Evolutionary conservation across 768 basidiomycete species (phyloP), one percentile per base, ranked within the genome.

Genomic region (Rubroboletus satanas): DNA sequence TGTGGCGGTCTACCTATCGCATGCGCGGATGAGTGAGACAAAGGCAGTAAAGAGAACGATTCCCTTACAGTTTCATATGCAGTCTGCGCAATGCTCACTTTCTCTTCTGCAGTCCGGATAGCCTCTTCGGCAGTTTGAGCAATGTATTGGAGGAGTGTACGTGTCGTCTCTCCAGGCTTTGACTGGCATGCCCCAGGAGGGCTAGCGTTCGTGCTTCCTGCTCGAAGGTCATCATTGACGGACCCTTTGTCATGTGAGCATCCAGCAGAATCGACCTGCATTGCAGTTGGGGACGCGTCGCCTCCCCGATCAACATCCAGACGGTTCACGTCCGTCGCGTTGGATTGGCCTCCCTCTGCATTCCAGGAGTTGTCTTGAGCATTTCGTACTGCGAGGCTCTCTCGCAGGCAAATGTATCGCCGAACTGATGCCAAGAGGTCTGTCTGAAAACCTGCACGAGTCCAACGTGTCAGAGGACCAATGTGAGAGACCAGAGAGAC

Each of bases 1-100:
- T 84, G 63, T 93, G 89, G 35, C 91, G 79, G 58, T 92, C 87
- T 12, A 92, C 80, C 91, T 93, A 52, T 44, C 17, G 17, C 38
- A 21, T 6, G 12, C 11, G 23, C 18, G 52, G 31, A 60, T 54
- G 54, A 57, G 41, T 1, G 43, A 45, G 37, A 15, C n/a, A 5
- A 11, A 26, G 15, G 26, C 31, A 7, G 12, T 8, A 47, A 31
- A 28, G 41, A 45, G 49, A 15, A 36, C 10, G 17, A 18, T 29
- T 18, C 33, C 65, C 83, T 55, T 65, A 90, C 90, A 35, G 84
- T 82, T 61, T 89, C 85, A 60, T 83, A 81, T 26, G 83, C 81
- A 10, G 87, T 79, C 60, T 82, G 80, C 3, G 89, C 85, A 17
- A 92, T 76, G 59, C 83, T 88, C 31, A 87, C 79, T 66, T 92